A percentile compares a stretch with the other conserved stretches of the same genome.
phyloP scores from a whole-genome alignment of 2,329 filamentous ascomycete species.

The Hysterium pulicare region DNA sequence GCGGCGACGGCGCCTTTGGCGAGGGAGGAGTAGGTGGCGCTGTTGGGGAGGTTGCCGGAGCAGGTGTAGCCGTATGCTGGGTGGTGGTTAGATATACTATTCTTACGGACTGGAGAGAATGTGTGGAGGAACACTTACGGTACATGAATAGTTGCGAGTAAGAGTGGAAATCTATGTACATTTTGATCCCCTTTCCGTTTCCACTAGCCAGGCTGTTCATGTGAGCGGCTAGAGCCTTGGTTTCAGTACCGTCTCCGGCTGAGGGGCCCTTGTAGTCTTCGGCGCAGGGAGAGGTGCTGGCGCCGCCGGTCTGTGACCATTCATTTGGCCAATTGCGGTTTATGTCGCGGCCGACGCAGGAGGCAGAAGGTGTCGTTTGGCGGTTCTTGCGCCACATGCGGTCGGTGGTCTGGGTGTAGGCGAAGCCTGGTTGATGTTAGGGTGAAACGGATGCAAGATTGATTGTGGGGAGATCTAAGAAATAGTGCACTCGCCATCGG shows the following conservation, averaged over 20 bases:
- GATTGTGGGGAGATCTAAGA: no score
- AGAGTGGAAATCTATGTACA: conserved; percentile 64
- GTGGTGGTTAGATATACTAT: conserved; percentile 48
- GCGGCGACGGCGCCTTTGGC: conserved; percentile 50
- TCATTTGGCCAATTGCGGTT: conserved; percentile 40
- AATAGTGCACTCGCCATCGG: conserved; percentile 26
- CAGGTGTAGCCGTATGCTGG: conserved; percentile 61
- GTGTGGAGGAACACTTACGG: conserved; percentile 4
- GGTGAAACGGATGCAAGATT: no score
- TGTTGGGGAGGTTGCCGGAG: conserved; percentile 44
- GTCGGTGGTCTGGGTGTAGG: conserved; percentile 35
- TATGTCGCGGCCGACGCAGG: conserved; percentile 37
- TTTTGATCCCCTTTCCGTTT: conserved; percentile 52
- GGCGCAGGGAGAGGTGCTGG: conserved; percentile 34
- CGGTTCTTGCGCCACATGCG: conserved; percentile 41
- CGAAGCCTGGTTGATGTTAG: conserved; percentile 33
- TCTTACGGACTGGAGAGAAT: neutral
- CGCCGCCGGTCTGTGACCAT: conserved; percentile 30
- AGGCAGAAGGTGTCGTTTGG: conserved; percentile 23
- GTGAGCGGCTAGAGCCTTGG: conserved; percentile 45
- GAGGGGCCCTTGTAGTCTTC: conserved; percentile 36
- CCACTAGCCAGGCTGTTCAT: conserved; percentile 41
- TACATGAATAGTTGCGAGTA: conserved; percentile 43
- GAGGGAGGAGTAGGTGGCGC: conserved; percentile 49
- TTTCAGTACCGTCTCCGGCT: conserved; percentile 34